These are phyloP conservation scores for Crepidotus variabilis DNA, from an alignment of 768 basidiomycete genomes.

Conservation along the genomic window DNA sequence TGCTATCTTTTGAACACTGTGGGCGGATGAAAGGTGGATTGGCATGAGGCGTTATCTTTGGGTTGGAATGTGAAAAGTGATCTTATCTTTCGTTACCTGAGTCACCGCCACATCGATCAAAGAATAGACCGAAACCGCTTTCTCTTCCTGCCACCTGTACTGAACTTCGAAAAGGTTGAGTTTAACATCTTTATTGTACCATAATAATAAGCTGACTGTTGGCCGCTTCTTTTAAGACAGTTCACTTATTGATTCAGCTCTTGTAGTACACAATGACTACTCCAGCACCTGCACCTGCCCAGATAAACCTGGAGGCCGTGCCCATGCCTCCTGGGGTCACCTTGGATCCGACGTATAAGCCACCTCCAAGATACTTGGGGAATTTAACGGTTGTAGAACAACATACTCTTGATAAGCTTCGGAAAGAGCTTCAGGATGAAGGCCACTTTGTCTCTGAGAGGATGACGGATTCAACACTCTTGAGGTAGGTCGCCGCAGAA, in stretches of 20 bases:
- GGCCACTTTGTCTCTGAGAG: conserved; percentile 57
- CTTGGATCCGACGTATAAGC: conserved; percentile 55
- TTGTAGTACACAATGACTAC: neutral
- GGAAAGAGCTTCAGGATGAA: conserved; percentile 59
- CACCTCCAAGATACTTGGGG: conserved; percentile 72
- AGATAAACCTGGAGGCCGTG: conserved; percentile 42
- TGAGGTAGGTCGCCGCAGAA: conserved; percentile 42
- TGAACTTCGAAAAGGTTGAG: neutral
- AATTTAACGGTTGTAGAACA: conserved; percentile 66
- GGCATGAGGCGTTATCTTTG: too few relatives aligned
- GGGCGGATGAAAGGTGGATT: too few relatives aligned
- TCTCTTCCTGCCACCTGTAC: neutral
- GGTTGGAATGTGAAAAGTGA: too few relatives aligned
- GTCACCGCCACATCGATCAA: neutral
- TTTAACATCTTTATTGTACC: neutral
- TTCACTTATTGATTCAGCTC: neutral
- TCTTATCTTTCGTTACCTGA: neutral
- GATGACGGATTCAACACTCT: conserved; percentile 68
- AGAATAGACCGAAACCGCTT: neutral
- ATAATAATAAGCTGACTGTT: neutral
- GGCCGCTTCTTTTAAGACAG: neutral
- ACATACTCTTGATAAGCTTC: conserved; percentile 67
- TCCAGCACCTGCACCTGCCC: conserved; percentile 22
- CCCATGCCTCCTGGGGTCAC: conserved; percentile 56
- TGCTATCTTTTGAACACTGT: too few relatives aligned